Percentiles rank a stretch among this genome's conserved stretches.
Conservation (phyloP, 768 basidiomycete genomes). For the Crucibulum laeve region DNA sequence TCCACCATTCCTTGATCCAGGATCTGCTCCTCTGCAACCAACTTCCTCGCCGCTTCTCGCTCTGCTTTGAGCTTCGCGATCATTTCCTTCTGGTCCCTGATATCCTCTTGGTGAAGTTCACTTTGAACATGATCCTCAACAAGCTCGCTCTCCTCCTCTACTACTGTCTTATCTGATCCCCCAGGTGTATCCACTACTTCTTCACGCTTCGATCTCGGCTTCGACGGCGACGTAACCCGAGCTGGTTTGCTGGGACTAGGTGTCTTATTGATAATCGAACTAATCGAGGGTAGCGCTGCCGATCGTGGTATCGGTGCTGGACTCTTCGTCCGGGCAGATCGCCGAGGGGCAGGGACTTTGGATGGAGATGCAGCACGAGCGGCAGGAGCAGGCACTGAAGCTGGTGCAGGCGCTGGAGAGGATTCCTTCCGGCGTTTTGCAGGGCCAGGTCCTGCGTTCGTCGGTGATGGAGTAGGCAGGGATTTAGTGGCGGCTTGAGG, state of each 20-base stretch:
- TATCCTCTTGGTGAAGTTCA: slow-evolving; percentile 62
- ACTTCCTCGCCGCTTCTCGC: slow-evolving; percentile 33
- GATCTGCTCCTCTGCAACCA: slow-evolving; percentile 17
- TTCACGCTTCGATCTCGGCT: slow-evolving; percentile 20
- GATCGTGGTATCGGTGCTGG: slow-evolving; percentile 9
- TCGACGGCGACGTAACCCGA: not conserved
- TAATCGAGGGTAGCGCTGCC: not conserved
- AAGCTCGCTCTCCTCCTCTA: slow-evolving; percentile 60
- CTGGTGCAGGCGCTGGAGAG: slow-evolving; percentile 43
- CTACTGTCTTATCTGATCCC: slow-evolving; percentile 59
- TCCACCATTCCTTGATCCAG: slow-evolving; percentile 20
- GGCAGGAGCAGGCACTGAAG: slow-evolving; percentile 3
- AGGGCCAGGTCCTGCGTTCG: slow-evolving; percentile 33
- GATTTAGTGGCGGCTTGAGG: slow-evolving; percentile 23
- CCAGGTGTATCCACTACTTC: slow-evolving; percentile 38
- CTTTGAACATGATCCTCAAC: slow-evolving; percentile 51
- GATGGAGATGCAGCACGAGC: not conserved
- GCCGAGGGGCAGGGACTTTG: slow-evolving; percentile 8
- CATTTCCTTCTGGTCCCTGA: slow-evolving; percentile 73
- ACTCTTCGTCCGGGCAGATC: slow-evolving; percentile 14
- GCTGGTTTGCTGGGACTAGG: not conserved
- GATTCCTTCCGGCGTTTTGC: slow-evolving; percentile 67
- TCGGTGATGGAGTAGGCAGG: slow-evolving; percentile 39
- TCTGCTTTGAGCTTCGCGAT: slow-evolving; percentile 70
- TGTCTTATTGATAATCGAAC: not conserved